phyloP scores from a whole-genome alignment of 192 early-diverging fungal genomes.

The Anaeromyces robustus region DNA sequence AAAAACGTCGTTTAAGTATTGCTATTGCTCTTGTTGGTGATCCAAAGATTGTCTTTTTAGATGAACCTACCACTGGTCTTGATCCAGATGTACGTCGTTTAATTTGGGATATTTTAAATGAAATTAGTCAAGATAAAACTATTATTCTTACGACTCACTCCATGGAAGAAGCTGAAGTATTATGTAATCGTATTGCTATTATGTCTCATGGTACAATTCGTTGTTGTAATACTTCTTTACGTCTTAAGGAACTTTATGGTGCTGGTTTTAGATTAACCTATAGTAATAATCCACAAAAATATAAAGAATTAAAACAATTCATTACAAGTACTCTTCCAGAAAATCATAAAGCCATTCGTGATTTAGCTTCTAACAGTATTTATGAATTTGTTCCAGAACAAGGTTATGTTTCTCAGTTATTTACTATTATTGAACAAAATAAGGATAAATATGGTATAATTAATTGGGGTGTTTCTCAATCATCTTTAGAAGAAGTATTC shows the following conservation, averaged over 20 bases:
- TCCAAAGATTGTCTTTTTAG: conserved; percentile 78
- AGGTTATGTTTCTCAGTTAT: conserved; percentile 32
- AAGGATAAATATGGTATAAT: conserved; percentile 38
- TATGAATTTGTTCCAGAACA: conserved; percentile 47
- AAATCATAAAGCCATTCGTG: conserved; percentile 15
- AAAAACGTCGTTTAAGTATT: conserved; percentile 83
- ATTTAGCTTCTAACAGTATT: conserved; percentile 30
- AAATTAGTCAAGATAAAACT: conserved; percentile 37
- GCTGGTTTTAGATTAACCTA: conserved; percentile 50
- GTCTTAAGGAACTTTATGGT: conserved; percentile 52
- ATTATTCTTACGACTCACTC: conserved; percentile 31
- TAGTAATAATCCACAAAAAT: conserved; percentile 12
- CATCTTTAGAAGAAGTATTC: conserved; percentile 7
- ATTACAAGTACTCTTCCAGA: no score
- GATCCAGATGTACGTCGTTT: conserved; percentile 48
- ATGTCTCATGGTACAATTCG: conserved; percentile 56
- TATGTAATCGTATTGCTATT: conserved; percentile 58
- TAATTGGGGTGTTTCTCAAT: conserved; percentile 54
- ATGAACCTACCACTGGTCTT: conserved; percentile 30
- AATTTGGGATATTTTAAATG: conserved; percentile 54
- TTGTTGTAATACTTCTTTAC: conserved; percentile 38
- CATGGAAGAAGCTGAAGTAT: conserved; percentile 65
- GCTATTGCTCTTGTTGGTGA: conserved; percentile 85
- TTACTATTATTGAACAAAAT: conserved; percentile 39
- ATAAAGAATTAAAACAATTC: background rate